Evolutionary conservation across 225 moss, liverwort and hornwort genomes (phyloP), one percentile per base, ranked within the genome.

Genomic region (Polytrichum formosum): DNA sequence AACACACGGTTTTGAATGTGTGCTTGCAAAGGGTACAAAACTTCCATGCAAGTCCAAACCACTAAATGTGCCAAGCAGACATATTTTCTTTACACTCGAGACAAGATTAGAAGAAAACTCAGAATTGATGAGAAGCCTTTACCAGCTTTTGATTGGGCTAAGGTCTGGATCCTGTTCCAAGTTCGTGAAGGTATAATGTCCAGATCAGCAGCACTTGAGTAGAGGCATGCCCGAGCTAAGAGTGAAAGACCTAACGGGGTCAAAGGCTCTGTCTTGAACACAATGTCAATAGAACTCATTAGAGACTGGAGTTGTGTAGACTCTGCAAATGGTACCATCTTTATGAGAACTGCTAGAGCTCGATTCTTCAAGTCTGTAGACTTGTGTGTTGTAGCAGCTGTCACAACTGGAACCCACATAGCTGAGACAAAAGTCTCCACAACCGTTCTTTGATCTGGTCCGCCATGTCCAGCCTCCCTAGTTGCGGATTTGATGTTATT

Each of bases 101-200:
- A 4, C 13, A 46, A 13, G 46, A 46, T 46, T 46, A 46, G 13
- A 46, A 13, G 16, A 46, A 46, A 46, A 46, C 16, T 46, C 46
- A 46, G 13, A 58, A 58, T 20, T 58, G 58, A 23, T 58, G 18
- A 69, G 26, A 21, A 69, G 21, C 66, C 70, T 13, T 73, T 82
- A 96, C 95, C 95, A 70, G 79, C 77, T 84, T 90, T 93, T 61
- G 95, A 84, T 61, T 80, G 79, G 22, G 84, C 86, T 86, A 93
- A 82, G 56, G 78, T 54, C 67, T 85, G 75, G 55, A 96, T 83
- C 59, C 76, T 82, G 75, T 66, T 83, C 95, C 95, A 96, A 26
- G 91, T 83, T 81, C 63, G 84, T 53, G 83, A 74, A 26, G 95
- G 95, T 72, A 96, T 78, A 70, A 85, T 77, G 73, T 69, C 76